A percentile compares a stretch with the other conserved stretches of the same genome.
These are phyloP conservation scores for Oropetium thomaeum DNA, from an alignment of 176 grass and related monocot species.

Conservation along the genomic window DNA sequence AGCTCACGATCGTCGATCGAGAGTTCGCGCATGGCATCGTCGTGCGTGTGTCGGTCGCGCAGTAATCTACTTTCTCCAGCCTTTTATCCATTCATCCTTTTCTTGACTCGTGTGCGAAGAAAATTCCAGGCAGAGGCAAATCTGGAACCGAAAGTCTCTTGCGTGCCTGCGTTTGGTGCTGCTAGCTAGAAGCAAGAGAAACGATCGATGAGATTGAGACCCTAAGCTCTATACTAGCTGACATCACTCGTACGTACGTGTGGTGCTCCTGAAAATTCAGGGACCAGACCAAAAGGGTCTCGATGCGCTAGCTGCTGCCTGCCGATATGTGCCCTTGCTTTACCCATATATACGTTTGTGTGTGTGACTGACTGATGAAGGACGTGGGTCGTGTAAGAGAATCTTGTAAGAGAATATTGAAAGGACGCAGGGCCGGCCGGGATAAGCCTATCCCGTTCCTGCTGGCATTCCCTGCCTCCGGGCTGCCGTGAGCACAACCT, in stretches of 20 bases:
- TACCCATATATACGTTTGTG: neutral
- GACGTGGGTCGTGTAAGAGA: neutral
- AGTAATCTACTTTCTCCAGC: neutral
- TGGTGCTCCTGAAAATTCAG: neutral
- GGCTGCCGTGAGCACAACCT: neutral
- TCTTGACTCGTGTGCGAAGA: neutral
- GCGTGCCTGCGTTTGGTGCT: neutral
- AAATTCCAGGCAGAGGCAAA: neutral
- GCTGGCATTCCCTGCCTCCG: neutral
- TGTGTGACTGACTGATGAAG: neutral
- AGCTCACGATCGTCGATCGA: neutral
- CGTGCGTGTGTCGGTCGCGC: neutral
- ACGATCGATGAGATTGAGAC: neutral
- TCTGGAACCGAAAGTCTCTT: neutral
- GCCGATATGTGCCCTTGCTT: neutral
- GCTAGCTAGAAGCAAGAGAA: too few relatives aligned
- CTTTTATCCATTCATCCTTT: neutral
- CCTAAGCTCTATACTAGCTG: neutral
- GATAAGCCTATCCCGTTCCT: neutral
- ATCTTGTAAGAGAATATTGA: neutral
- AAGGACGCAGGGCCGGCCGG: neutral
- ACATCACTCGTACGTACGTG: neutral
- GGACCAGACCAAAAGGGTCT: neutral
- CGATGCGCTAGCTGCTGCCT: neutral
- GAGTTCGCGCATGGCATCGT: neutral